phyloP scores from a whole-genome alignment of 108 stramenopile species.

The Cyclotella sp. region DNA sequence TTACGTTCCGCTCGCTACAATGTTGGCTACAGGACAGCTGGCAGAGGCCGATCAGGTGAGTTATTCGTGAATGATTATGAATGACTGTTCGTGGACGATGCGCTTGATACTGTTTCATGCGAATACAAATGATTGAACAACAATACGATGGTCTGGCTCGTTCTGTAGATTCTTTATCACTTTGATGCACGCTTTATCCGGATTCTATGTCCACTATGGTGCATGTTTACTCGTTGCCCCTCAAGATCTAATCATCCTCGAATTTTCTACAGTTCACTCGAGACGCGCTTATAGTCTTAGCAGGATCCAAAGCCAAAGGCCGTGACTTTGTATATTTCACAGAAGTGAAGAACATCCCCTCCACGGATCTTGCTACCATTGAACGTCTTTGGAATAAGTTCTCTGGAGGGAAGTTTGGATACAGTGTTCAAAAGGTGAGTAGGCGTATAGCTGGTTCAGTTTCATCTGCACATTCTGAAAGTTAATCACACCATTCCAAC shows the following conservation, averaged over 20 bases:
- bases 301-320: slow-evolving; percentile 87
- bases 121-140: not conserved
- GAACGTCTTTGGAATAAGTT: slow-evolving; percentile 95
- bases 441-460: not conserved
- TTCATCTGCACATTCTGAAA: not conserved
- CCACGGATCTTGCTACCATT: slow-evolving; percentile 93
- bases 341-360: slow-evolving; percentile 93
- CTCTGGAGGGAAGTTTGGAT: slow-evolving; percentile 95
- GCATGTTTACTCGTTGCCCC: slow-evolving; percentile 1
- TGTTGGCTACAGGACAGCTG: slow-evolving; percentile 89
- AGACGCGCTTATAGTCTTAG: slow-evolving; percentile 91
- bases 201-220: slow-evolving; percentile 32
- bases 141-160: too few relatives aligned
- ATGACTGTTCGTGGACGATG: not conserved
- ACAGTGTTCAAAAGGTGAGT: slow-evolving; percentile 91
- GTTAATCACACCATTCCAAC: not conserved
- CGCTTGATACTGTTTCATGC: slow-evolving; percentile 7
- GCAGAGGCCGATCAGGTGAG: slow-evolving; percentile 90
- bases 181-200: not conserved
- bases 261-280: slow-evolving; percentile 80
- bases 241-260: not conserved
- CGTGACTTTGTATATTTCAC: slow-evolving; percentile 98
- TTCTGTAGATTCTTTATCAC: slow-evolving; percentile 14
- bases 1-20: slow-evolving; percentile 91
- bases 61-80: not conserved